Conservation (phyloP, 805 yeast species). For the Saccharomyces paradoxus region DNA sequence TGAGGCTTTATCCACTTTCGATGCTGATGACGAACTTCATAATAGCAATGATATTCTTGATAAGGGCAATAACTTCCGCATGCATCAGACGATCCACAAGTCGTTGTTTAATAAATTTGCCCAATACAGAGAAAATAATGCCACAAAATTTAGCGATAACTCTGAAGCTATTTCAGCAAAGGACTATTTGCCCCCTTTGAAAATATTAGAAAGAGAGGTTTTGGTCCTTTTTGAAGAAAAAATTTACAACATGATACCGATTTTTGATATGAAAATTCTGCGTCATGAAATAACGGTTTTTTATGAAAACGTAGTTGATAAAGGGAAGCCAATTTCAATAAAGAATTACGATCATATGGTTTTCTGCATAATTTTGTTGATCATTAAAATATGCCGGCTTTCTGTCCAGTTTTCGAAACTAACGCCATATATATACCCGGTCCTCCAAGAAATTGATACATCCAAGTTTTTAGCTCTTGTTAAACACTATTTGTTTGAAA, state of each 20-base stretch:
- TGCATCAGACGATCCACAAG: constrained; percentile 18
- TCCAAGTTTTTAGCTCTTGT: constrained; percentile 19
- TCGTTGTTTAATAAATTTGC: constrained; percentile 24
- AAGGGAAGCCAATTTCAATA: constrained; percentile 2
- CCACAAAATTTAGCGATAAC: constrained; percentile 7
- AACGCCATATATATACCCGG: constrained; percentile 1
- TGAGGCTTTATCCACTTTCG: constrained; percentile 17
- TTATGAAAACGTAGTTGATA: constrained; percentile 11
- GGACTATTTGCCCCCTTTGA: constrained; percentile 13
- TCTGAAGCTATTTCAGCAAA: constrained; percentile 3
- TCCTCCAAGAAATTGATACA: constrained; percentile 11
- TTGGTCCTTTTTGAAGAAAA: constrained; percentile 18
- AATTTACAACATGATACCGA: constrained; percentile 18
- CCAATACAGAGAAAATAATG: constrained; percentile 15
- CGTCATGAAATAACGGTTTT: constrained; percentile 11
- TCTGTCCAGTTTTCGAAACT: constrained; percentile 17
- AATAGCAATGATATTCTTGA: neutral
- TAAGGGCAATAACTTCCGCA: constrained; percentile 7
- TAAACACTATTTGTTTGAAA: constrained; percentile 17
- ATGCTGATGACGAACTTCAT: constrained; percentile 10
- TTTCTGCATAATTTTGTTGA: constrained; percentile 17
- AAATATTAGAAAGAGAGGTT: constrained; percentile 12
- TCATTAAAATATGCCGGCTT: constrained; percentile 19
- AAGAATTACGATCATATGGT: constrained; percentile 22
- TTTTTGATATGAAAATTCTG: constrained; percentile 15